These are phyloP conservation scores for Parathielavia appendiculata DNA, from an alignment of 495 filamentous ascomycete genomes.

Conservation along the genomic window DNA sequence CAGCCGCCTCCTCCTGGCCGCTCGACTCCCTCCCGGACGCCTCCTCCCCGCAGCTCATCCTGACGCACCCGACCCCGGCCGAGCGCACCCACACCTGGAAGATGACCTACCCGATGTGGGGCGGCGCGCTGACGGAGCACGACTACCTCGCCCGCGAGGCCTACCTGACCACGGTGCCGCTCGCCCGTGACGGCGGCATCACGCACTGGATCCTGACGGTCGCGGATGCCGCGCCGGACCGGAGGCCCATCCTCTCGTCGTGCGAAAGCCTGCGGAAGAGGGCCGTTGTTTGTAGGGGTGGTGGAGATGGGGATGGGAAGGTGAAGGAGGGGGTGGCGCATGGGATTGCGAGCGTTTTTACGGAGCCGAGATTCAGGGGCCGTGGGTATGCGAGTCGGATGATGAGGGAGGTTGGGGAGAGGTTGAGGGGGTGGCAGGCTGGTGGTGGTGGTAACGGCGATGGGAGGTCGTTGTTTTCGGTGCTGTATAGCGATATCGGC, in stretches of 20 bases:
- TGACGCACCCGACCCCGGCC: slow-evolving; percentile 61
- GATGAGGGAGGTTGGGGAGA: slow-evolving; percentile 44
- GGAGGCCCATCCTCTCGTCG: slow-evolving; percentile 64
- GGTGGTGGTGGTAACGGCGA: slow-evolving; percentile 26
- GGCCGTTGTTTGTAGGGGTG: slow-evolving; percentile 43
- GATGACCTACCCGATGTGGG: slow-evolving; percentile 68
- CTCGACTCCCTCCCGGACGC: slow-evolving; percentile 46
- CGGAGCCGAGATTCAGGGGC: slow-evolving; percentile 62
- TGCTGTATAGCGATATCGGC: slow-evolving; percentile 92
- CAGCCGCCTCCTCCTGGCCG: slow-evolving; percentile 5
- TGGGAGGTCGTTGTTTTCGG: slow-evolving; percentile 52
- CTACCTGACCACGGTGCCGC: slow-evolving; percentile 57
- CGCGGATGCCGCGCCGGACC: slow-evolving; percentile 34
- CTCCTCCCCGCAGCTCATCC: slow-evolving; percentile 55
- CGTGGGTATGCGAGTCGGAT: slow-evolving; percentile 71
- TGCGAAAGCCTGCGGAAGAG: slow-evolving; percentile 82
- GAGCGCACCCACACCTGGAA: slow-evolving; percentile 62
- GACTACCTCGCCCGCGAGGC: slow-evolving; percentile 76
- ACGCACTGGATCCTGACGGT: slow-evolving; percentile 85
- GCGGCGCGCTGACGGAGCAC: slow-evolving; percentile 56
- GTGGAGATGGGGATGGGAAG: slow-evolving; percentile 50
- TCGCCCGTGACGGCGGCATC: slow-evolving; percentile 68
- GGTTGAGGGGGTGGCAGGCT: slow-evolving; percentile 34
- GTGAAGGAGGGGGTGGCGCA: slow-evolving; percentile 66
- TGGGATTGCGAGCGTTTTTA: slow-evolving; percentile 85